These are phyloP conservation scores for Epichloe sylvatica DNA, from an alignment of 2,329 filamentous ascomycete species.

Conservation along the genomic window DNA sequence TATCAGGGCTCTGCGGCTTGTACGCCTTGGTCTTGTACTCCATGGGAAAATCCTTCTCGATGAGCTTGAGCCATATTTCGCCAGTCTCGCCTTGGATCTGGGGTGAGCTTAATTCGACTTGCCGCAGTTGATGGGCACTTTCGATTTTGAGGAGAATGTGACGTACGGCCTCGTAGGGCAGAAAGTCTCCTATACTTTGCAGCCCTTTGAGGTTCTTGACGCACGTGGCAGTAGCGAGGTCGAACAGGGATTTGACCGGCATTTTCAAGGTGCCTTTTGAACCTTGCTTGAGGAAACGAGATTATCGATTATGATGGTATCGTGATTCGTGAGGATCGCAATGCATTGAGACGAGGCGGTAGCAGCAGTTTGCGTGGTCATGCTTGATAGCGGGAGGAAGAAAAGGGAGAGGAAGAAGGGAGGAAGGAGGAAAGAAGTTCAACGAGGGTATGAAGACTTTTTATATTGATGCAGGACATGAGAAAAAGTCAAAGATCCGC, in stretches of 20 bases:
- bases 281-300: background rate
- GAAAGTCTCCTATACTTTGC: constrained; percentile 54
- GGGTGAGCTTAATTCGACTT: constrained; percentile 61
- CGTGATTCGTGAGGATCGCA: background rate
- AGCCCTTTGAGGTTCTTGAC: constrained; percentile 43
- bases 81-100: constrained; percentile 56
- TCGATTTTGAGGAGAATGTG: constrained; percentile 59
- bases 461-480: background rate
- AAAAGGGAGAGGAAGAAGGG: too few relatives aligned
- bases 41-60: constrained; percentile 60
- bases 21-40: constrained; percentile 48
- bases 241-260: constrained; percentile 36
- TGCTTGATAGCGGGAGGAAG: background rate
- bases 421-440: background rate
- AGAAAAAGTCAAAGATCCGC: too few relatives aligned
- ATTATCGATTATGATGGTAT: background rate
- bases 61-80: constrained; percentile 68
- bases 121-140: constrained; percentile 58
- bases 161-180: constrained; percentile 49
- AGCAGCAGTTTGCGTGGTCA: background rate
- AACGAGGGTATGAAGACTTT: background rate
- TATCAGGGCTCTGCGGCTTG: constrained; percentile 49
- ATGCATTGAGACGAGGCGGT: background rate
- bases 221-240: constrained; percentile 36
- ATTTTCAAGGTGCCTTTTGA: constrained; percentile 12